Conservation (phyloP, 805 yeast genomes). For the Pichia exigua region DNA sequence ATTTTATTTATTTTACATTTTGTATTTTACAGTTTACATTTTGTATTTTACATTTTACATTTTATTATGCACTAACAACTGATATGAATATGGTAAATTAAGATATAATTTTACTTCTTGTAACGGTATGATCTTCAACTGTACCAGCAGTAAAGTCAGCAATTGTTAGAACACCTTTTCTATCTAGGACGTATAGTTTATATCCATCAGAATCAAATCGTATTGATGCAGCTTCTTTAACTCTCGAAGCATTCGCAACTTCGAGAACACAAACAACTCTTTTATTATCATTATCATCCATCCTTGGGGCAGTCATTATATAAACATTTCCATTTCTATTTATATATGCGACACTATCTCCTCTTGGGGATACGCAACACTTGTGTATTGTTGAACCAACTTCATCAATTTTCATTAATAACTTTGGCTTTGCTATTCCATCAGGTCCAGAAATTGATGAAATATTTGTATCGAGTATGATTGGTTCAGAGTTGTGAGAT, state of each 20-base stretch:
- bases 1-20: neutral
- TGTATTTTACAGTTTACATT: too few relatives aligned
- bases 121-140: slow-evolving; percentile 60
- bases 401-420: slow-evolving; percentile 62
- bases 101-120: slow-evolving; percentile 54
- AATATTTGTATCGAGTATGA: slow-evolving; percentile 57
- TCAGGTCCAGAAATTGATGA: slow-evolving; percentile 33
- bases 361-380: slow-evolving; percentile 72
- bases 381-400: slow-evolving; percentile 74
- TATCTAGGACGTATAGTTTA: slow-evolving; percentile 63
- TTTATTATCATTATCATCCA: slow-evolving; percentile 47
- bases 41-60: neutral
- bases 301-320: slow-evolving; percentile 53
- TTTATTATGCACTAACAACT: neutral
- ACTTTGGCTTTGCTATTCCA: slow-evolving; percentile 49
- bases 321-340: slow-evolving; percentile 74
- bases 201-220: slow-evolving; percentile 78
- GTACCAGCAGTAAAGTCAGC: slow-evolving; percentile 86
- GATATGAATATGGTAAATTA: slow-evolving; percentile 2
- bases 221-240: slow-evolving; percentile 71
- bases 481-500: slow-evolving; percentile 59
- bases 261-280: slow-evolving; percentile 66
- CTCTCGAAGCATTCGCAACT: slow-evolving; percentile 66
- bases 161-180: slow-evolving; percentile 71
- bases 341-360: slow-evolving; percentile 75